Evolutionary conservation across 1,284 basidiomycete species (phyloP).

Genomic region (Paramarasmius palmivorus): DNA sequence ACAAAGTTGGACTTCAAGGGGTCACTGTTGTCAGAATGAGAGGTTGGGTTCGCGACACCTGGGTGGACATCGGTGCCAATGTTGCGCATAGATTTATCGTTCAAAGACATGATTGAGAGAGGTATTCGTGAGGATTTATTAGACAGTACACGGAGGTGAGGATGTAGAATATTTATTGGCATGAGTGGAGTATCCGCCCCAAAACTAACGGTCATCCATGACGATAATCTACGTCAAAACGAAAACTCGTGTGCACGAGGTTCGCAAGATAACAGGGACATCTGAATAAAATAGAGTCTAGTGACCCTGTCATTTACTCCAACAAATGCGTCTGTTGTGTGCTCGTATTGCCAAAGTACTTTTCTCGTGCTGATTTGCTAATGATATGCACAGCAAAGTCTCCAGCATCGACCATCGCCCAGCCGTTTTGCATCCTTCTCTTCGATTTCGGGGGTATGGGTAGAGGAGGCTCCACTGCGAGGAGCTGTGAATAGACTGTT

Average conservation of each 20-base stretch:
- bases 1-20: slow-evolving; percentile 46
- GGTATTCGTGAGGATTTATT: background rate
- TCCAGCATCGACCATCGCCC: slow-evolving; percentile 80
- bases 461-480: slow-evolving; percentile 54
- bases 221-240: no score
- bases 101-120: slow-evolving; percentile 25
- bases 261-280: background rate
- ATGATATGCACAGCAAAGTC: slow-evolving; percentile 76
- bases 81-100: slow-evolving; percentile 32
- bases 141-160: no score
- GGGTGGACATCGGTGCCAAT: slow-evolving; percentile 40
- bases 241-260: no score
- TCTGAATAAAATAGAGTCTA: background rate
- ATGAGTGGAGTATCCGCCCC: no score
- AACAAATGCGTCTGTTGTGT: slow-evolving; percentile 1
- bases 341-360: slow-evolving; percentile 49
- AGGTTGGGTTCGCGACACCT: slow-evolving; percentile 47
- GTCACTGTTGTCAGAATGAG: slow-evolving; percentile 33
- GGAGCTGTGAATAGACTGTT: slow-evolving; percentile 33
- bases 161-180: no score
- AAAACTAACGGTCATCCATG: no score
- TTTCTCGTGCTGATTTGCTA: slow-evolving; percentile 59
- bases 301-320: background rate
- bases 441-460: slow-evolving; percentile 62
- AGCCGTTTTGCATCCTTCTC: slow-evolving; percentile 61